Percentiles rank a stretch among this genome's conserved stretches.
Conservation (phyloP, 495 filamentous ascomycete species). For the Saxophila tyrrhenica region DNA sequence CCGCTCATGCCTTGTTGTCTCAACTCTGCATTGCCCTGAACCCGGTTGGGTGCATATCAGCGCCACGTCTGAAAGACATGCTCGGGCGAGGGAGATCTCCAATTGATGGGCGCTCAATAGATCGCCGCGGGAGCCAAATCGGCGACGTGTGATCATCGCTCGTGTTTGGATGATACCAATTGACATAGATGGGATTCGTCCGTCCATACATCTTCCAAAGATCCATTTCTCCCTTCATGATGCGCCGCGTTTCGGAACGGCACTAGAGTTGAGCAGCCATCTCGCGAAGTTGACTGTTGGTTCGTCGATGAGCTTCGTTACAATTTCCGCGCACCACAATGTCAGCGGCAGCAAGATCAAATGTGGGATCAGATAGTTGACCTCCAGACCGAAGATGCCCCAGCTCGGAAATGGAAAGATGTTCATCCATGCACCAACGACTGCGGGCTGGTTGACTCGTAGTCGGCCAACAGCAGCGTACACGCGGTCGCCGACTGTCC, state of each 20-base stretch:
- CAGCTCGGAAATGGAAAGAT: slow-evolving; percentile 35
- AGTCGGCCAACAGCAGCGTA: slow-evolving; percentile 44
- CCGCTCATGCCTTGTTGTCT: too few species aligned
- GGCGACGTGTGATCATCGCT: too few species aligned
- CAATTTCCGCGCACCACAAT: slow-evolving; percentile 45
- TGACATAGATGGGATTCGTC: too few species aligned
- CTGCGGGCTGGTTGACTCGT: slow-evolving; percentile 26
- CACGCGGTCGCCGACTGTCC: slow-evolving; percentile 32
- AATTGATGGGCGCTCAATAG: too few species aligned
- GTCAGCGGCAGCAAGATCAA: slow-evolving; percentile 45
- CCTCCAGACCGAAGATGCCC: slow-evolving; percentile 44
- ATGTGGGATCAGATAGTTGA: slow-evolving; percentile 41
- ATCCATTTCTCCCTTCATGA: background rate
- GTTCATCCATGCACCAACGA: slow-evolving; percentile 37
- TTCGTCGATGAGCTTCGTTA: slow-evolving; percentile 45
- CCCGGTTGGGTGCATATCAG: too few species aligned
- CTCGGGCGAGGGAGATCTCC: too few species aligned
- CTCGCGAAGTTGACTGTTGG: slow-evolving; percentile 42
- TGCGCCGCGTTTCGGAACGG: background rate
- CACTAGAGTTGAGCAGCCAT: slow-evolving; percentile 33
- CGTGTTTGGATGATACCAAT: too few species aligned
- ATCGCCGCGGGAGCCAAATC: too few species aligned
- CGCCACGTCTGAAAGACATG: too few species aligned
- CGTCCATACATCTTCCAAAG: too few species aligned
- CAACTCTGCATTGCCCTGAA: too few species aligned